Conservation (phyloP, 176 grass and related monocot genomes). For the Pontederia paniculata region DNA sequence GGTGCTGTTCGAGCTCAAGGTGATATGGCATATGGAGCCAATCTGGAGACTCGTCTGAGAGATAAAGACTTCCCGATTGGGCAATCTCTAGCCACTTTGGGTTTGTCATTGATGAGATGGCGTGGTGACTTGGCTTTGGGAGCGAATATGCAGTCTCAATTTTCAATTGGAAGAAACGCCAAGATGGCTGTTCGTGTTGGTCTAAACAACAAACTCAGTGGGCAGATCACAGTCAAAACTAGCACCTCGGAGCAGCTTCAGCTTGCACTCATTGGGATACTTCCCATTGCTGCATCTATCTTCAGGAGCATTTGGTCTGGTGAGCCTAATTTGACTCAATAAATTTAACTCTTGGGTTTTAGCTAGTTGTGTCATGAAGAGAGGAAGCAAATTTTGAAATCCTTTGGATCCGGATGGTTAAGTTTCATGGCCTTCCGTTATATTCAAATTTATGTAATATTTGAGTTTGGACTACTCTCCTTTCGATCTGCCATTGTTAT, state of each 20-base stretch:
- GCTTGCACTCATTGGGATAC: constrained; percentile 49
- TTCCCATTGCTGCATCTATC: constrained; percentile 18
- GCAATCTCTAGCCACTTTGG: constrained; percentile 40
- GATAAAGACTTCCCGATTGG: constrained; percentile 43
- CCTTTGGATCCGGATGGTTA: no score
- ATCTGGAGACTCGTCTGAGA: constrained; percentile 41
- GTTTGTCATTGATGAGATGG: constrained; percentile 53
- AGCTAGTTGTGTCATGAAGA: no score
- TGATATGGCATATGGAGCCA: constrained; percentile 44
- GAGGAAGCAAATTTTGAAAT: no score
- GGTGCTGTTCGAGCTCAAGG: constrained; percentile 40
- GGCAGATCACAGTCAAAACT: constrained; percentile 47
- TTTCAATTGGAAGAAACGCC: constrained; percentile 45
- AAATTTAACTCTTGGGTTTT: no score
- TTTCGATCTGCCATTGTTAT: no score
- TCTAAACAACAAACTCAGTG: constrained; percentile 53
- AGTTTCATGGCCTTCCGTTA: no score
- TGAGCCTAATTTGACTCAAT: no score
- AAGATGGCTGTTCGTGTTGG: constrained; percentile 46
- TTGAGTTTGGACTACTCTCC: no score
- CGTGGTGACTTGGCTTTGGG: constrained; percentile 44
- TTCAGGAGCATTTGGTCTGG: no score
- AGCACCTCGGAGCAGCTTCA: constrained; percentile 59
- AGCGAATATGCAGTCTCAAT: constrained; percentile 52
- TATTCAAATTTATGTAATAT: no score